Conservation (phyloP, 352 stramenopile species). For the Pythium folliculosum region DNA sequence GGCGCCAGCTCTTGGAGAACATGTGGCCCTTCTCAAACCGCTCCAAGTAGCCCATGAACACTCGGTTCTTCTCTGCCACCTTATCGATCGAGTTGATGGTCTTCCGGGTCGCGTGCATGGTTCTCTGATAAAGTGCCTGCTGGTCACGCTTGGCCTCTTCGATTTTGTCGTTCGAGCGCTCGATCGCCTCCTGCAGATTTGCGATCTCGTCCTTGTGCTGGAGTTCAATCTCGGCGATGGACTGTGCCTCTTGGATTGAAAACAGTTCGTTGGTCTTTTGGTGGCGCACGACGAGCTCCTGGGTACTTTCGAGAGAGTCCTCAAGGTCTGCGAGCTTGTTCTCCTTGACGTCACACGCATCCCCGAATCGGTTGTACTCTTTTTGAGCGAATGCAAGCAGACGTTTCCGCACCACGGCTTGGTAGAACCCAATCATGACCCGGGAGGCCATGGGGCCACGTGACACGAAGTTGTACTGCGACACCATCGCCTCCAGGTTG, state of each 20-base stretch:
- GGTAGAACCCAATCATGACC: constrained; percentile 62
- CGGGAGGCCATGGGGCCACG: constrained; percentile 50
- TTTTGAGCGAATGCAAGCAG: constrained; percentile 46
- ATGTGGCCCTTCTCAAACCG: constrained; percentile 74
- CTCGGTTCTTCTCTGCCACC: constrained; percentile 60
- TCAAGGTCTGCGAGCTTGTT: constrained; percentile 52
- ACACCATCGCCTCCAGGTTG: constrained; percentile 77
- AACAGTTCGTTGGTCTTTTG: constrained; percentile 52
- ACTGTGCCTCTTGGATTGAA: constrained; percentile 47
- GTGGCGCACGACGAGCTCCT: constrained; percentile 49
- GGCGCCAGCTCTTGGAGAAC: constrained; percentile 75
- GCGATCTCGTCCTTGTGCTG: constrained; percentile 42
- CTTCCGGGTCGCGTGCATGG: constrained; percentile 72
- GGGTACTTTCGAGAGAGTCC: constrained; percentile 45
- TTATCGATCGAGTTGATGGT: constrained; percentile 81
- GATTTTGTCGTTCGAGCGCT: constrained; percentile 42
- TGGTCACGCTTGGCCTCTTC: constrained; percentile 55
- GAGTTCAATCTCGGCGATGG: constrained; percentile 49
- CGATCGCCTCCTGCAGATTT: constrained; percentile 44
- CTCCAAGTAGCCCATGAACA: constrained; percentile 72
- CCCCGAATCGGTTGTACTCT: constrained; percentile 64
- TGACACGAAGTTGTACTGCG: constrained; percentile 76
- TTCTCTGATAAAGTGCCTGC: constrained; percentile 70
- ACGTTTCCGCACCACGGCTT: constrained; percentile 50
- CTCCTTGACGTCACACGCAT: constrained; percentile 52